These are phyloP conservation scores for Millerozyma acaciae DNA, from an alignment of 805 yeast genomes.

Conservation along the genomic window DNA sequence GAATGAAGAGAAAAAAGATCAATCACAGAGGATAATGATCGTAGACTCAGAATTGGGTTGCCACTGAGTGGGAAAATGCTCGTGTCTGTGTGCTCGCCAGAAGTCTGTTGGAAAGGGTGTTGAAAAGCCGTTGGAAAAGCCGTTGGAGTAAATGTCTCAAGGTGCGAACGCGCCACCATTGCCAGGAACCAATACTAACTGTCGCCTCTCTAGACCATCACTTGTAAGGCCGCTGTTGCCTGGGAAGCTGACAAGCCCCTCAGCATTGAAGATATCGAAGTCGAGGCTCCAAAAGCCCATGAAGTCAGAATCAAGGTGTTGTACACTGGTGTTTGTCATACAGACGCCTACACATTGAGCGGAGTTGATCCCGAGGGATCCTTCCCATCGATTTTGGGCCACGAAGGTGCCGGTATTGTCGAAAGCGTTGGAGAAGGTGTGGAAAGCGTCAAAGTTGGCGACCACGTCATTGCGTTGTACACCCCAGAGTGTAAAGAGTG, in stretches of 20 bases:
- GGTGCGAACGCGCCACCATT: too few species aligned
- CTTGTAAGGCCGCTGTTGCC: constrained; percentile 95
- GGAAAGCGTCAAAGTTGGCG: constrained; percentile 85
- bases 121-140: too few species aligned
- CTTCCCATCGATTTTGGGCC: constrained; percentile 91
- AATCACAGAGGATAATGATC: too few species aligned
- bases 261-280: constrained; percentile 81
- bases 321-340: constrained; percentile 95
- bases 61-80: too few species aligned
- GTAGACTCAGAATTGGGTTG: too few species aligned
- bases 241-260: constrained; percentile 91
- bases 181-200: too few species aligned
- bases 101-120: too few species aligned
- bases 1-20: too few species aligned
- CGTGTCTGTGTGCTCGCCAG: too few species aligned
- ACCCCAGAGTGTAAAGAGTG: constrained; percentile 97
- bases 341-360: constrained; percentile 94
- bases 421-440: constrained; percentile 96
- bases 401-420: constrained; percentile 97
- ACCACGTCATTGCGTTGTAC: constrained; percentile 88
- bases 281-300: constrained; percentile 92
- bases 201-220: constrained; percentile 45
- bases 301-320: constrained; percentile 90
- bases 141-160: too few species aligned
- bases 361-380: constrained; percentile 97